Evolutionary conservation across 2,329 filamentous ascomycete species (phyloP), one percentile per base, ranked within the genome.

Genomic region (Mycosphaerelloides madeirae): DNA sequence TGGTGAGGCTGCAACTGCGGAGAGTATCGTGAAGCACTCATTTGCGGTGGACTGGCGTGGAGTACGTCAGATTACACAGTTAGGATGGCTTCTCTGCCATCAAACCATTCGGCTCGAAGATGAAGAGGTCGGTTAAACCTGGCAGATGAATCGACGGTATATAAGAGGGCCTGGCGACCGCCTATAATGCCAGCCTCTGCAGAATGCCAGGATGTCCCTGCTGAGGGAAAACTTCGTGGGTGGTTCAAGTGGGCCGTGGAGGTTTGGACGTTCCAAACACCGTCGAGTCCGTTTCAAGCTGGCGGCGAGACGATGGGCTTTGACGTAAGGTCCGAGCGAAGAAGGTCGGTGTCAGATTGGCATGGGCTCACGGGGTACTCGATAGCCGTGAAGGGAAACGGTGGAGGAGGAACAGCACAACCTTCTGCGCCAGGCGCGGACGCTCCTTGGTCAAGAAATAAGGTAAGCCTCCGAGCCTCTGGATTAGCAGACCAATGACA

Each of bases 371-470:
- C 15, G 15, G 31, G 33, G 33, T 14, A 19, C 14, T 12, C 14
- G n/a, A 35, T 12, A 44, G 43, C 42, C 40, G 43, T 41, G 44
- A 43, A 48, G 53, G 13, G 33, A 12, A 16, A 18, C 19, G 33
- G 15, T 44, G 47, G 41, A 51, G 43, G 41, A 29, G 31, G 14
- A 20, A n/a, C 29, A 15, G 43, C 41, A 35, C 46, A 44, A 40
- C 40, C 38, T 50, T 52, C 48, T 43, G 56, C 53, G 56, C 54
- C 53, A 57, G 57, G 42, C 56, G 53, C 58, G 55, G 56, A 51
- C 47, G 44, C 43, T 34, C 48, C 49, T 43, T 42, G 44, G 46
- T 43, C 53, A 55, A 53, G 54, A 48, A 52, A 53, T 51, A 54
- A 48, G 42, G 50, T 41, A 46, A 25, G 22, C 22, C 38, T 53